A percentile compares a stretch with the other conserved stretches of the same genome.
phyloP scores from a whole-genome alignment of 2,329 filamentous ascomycete genomes.

The Fusarium sp. region DNA sequence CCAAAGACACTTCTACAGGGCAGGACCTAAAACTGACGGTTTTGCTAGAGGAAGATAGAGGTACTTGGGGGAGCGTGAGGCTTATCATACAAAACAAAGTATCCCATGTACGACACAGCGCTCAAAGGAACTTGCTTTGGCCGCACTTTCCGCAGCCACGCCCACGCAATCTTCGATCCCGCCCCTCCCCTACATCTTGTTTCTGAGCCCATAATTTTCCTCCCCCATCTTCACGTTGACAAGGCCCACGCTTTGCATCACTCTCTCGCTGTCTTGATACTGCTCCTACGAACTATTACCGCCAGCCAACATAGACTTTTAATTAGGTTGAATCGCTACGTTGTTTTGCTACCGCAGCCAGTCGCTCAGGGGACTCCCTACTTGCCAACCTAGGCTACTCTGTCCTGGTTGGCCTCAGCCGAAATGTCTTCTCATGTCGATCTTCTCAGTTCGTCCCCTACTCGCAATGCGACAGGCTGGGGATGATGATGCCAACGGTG shows the following conservation, averaged over 20 bases:
- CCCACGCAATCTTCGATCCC: constrained; percentile 39
- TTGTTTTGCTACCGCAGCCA: constrained; percentile 6
- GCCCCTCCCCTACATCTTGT: constrained; percentile 38
- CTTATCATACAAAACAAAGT: constrained; percentile 11
- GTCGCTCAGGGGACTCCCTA: constrained; percentile 28
- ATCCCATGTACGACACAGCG: constrained; percentile 9
- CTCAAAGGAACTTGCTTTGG: constrained; percentile 3
- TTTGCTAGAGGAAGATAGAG: constrained; percentile 21
- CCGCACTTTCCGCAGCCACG: constrained; percentile 15
- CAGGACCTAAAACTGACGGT: constrained; percentile 9
- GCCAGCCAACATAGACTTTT: constrained; percentile 12
- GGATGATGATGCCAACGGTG: constrained; percentile 44
- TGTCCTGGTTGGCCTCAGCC: constrained; percentile 39
- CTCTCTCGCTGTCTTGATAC: constrained; percentile 20
- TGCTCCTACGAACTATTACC: constrained; percentile 16
- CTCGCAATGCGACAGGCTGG: constrained; percentile 32
- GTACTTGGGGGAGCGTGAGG: constrained; percentile 19
- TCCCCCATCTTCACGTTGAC: constrained; percentile 26
- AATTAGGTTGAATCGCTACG: neutral
- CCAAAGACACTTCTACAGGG: constrained; percentile 22
- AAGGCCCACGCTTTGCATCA: constrained; percentile 28
- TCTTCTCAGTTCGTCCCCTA: constrained; percentile 38
- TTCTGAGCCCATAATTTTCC: constrained; percentile 38
- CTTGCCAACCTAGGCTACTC: constrained; percentile 5
- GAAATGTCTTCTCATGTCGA: constrained; percentile 43